Evolutionary conservation across 768 basidiomycete genomes (phyloP).

Genomic region (Boletus rubescentipes): DNA sequence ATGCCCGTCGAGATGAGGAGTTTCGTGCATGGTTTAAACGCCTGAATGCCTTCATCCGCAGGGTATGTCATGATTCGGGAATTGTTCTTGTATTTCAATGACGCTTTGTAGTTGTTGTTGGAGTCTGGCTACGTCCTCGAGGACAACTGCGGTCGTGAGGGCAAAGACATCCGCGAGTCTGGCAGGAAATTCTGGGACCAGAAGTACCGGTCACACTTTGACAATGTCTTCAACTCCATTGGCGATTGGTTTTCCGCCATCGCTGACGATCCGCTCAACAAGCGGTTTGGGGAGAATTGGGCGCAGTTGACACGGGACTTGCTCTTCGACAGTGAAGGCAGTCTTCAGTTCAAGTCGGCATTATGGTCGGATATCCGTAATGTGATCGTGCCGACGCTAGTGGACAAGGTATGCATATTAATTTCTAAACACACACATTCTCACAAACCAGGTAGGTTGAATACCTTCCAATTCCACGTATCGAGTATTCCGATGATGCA

Average conservation of each 20-base stretch:
- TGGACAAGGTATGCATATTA: constrained; percentile 56
- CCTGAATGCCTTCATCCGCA: constrained; percentile 64
- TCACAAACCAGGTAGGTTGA: constrained; percentile 47
- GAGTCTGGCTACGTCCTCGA: constrained; percentile 87
- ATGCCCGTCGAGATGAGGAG: constrained; percentile 71
- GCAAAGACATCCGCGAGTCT: constrained; percentile 57
- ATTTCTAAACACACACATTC: background rate
- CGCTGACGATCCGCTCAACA: constrained; percentile 82
- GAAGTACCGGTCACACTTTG: constrained; percentile 75
- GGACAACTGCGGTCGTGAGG: constrained; percentile 68
- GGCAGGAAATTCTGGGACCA: constrained; percentile 79
- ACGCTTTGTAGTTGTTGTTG: constrained; percentile 53
- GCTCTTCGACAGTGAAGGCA: constrained; percentile 75
- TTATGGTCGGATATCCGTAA: constrained; percentile 87
- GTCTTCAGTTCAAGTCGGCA: constrained; percentile 82
- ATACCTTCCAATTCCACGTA: constrained; percentile 86
- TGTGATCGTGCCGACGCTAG: constrained; percentile 77
- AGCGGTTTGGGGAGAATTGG: constrained; percentile 81
- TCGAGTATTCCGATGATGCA: constrained; percentile 87
- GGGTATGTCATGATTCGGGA: constrained; percentile 37
- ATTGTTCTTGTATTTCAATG: background rate
- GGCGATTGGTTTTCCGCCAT: constrained; percentile 83
- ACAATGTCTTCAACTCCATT: constrained; percentile 69
- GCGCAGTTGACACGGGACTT: constrained; percentile 77
- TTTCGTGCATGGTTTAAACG: constrained; percentile 71